Evolutionary conservation across 2,329 filamentous ascomycete species (phyloP).

Genomic region (Neopestalotiopsis rosae): DNA sequence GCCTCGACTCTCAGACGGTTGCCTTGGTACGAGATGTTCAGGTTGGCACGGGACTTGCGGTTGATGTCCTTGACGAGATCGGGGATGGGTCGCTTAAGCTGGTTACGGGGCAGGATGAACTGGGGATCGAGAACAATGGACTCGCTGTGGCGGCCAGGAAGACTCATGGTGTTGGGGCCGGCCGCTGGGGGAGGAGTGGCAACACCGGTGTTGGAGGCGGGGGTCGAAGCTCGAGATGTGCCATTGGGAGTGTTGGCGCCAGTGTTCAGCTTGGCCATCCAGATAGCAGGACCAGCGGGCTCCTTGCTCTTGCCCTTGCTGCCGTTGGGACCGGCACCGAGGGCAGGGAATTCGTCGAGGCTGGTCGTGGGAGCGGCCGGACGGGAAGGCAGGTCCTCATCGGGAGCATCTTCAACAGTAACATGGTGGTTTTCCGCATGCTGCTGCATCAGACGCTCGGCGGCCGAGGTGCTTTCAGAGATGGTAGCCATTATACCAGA

Average conservation of each 20-base stretch:
- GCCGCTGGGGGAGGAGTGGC: constrained; percentile 45
- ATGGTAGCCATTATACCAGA: constrained; percentile 46
- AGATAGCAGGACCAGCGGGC: constrained; percentile 69
- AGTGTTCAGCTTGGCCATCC: constrained; percentile 64
- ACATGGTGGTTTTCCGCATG: constrained; percentile 63
- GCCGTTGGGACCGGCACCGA: constrained; percentile 60
- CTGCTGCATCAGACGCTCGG: constrained; percentile 69
- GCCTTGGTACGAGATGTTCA: constrained; percentile 77
- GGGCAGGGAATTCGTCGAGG: constrained; percentile 89
- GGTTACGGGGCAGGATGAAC: constrained; percentile 75
- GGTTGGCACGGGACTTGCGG: constrained; percentile 84
- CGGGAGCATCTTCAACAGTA: constrained; percentile 80
- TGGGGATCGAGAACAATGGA: constrained; percentile 74
- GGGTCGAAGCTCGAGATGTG: constrained; percentile 65
- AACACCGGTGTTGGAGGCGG: constrained; percentile 59
- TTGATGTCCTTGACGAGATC: constrained; percentile 93
- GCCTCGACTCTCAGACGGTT: constrained; percentile 82
- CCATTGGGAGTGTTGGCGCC: constrained; percentile 62
- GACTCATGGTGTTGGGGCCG: constrained; percentile 64
- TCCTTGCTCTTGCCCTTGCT: constrained; percentile 61
- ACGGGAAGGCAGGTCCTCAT: constrained; percentile 76
- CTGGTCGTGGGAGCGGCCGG: constrained; percentile 70
- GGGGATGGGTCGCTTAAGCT: constrained; percentile 83
- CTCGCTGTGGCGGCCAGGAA: constrained; percentile 85
- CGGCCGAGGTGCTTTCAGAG: constrained; percentile 50